A percentile compares a stretch with the other conserved stretches of the same genome.
Conservation (phyloP, 2,329 filamentous ascomycete genomes). For the Pseudocercospora vitis region DNA sequence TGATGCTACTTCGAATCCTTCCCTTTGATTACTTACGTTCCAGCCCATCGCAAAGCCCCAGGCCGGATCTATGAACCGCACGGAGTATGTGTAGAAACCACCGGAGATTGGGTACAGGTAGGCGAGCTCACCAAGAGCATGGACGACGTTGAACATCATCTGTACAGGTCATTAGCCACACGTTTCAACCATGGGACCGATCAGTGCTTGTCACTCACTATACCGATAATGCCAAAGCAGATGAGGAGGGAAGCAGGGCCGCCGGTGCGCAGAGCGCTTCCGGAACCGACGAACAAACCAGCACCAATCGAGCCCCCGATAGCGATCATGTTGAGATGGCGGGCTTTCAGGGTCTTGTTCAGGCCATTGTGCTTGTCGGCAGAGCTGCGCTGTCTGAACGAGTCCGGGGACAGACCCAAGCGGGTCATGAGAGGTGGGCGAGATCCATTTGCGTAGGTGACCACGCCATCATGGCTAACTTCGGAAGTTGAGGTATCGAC, state of each 20-base stretch:
- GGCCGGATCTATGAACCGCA: conserved; percentile 48
- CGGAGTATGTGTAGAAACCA: conserved; percentile 43
- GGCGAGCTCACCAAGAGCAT: conserved; percentile 45
- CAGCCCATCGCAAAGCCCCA: conserved; percentile 37
- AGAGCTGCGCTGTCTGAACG: conserved; percentile 33
- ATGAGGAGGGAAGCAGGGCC: conserved; percentile 48
- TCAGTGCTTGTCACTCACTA: conserved; percentile 28
- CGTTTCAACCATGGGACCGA: background rate
- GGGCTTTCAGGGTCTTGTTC: conserved; percentile 35
- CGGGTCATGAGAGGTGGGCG: conserved; percentile 29
- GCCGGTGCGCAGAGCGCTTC: conserved; percentile 49
- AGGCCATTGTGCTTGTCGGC: conserved; percentile 37
- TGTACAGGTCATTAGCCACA: conserved; percentile 5
- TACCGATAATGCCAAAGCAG: conserved; percentile 36
- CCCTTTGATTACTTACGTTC: too few species aligned
- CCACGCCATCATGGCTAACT: conserved; percentile 23
- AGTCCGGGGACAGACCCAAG: conserved; percentile 35
- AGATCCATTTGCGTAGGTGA: conserved; percentile 19
- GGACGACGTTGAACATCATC: conserved; percentile 45
- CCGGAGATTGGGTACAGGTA: conserved; percentile 45
- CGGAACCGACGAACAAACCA: conserved; percentile 56
- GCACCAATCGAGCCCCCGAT: conserved; percentile 49
- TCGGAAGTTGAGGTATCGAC: conserved; percentile 13
- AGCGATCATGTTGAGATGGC: conserved; percentile 39
- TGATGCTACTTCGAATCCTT: too few species aligned